A percentile compares a stretch with the other conserved stretches of the same genome.
Evolutionary conservation across 164 flowering plant genomes (phyloP).

Genomic region (Vitis amurensis): DNA sequence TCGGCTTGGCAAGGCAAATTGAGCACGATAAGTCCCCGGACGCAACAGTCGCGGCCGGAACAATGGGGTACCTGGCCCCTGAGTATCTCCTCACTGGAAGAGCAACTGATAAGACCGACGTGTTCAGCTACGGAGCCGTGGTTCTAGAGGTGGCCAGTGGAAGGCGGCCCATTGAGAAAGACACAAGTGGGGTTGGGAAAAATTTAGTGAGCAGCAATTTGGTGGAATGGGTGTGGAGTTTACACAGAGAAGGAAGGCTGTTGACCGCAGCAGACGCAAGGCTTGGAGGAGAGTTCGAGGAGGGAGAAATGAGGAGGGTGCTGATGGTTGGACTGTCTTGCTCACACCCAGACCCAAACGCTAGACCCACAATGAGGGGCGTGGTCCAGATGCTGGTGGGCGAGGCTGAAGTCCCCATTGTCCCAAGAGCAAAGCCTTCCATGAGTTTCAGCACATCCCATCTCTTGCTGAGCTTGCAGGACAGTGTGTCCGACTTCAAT

Average conservation of each 20-base stretch:
- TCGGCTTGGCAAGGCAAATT: constrained; percentile 72
- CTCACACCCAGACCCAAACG: constrained; percentile 74
- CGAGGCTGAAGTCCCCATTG: constrained; percentile 66
- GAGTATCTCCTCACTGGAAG: constrained; percentile 80
- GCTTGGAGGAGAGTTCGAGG: constrained; percentile 54
- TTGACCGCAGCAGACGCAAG: constrained; percentile 57
- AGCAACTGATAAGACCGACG: constrained; percentile 88
- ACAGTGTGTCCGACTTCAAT: constrained; percentile 77
- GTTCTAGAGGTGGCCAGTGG: constrained; percentile 86
- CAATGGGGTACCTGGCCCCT: constrained; percentile 97
- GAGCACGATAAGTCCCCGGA: constrained; percentile 88
- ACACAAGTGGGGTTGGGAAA: constrained; percentile 24
- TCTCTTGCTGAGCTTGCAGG: constrained; percentile 68
- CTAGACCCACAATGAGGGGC: constrained; percentile 77
- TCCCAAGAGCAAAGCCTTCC: constrained; percentile 65
- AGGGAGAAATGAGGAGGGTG: constrained; percentile 66
- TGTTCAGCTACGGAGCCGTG: constrained; percentile 89
- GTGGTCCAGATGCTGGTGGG: constrained; percentile 84
- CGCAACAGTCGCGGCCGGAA: constrained; percentile 85
- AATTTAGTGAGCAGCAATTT: constrained; percentile 32
- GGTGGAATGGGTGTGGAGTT: constrained; percentile 77
- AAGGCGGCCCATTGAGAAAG: constrained; percentile 76
- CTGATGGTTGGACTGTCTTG: constrained; percentile 75
- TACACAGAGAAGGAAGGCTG: constrained; percentile 53
- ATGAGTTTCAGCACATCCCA: constrained; percentile 68